phyloP scores from a whole-genome alignment of 352 stramenopile species.

The Nothophytophthora sp. region DNA sequence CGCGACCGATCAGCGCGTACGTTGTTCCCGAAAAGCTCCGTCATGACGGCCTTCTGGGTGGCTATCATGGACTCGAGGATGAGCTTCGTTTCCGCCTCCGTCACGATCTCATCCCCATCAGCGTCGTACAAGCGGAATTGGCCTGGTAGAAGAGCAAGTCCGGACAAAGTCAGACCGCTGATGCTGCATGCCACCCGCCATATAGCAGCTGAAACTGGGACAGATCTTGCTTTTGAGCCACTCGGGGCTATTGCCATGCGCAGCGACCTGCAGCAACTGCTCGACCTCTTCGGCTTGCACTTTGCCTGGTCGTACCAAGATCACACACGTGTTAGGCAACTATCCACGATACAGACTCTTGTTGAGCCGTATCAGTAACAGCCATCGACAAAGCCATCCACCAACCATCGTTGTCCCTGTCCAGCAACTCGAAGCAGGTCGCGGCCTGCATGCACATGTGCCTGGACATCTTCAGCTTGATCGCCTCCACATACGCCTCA shows the following conservation, averaged over 20 bases:
- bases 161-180: neutral
- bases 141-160: slow-evolving; percentile 22
- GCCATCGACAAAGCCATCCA: neutral
- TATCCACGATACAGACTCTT: neutral
- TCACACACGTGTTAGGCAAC: neutral
- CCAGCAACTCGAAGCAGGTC: slow-evolving; percentile 51
- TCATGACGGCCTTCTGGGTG: slow-evolving; percentile 55
- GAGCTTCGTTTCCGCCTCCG: slow-evolving; percentile 52
- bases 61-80: slow-evolving; percentile 64
- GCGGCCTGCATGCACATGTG: slow-evolving; percentile 53
- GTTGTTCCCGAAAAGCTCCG: slow-evolving; percentile 63
- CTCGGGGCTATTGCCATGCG: slow-evolving; percentile 34
- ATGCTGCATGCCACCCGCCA: neutral
- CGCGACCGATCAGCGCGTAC: slow-evolving; percentile 39
- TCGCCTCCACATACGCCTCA: slow-evolving; percentile 47
- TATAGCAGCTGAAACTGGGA: neutral
- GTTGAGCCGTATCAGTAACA: neutral
- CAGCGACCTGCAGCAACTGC: slow-evolving; percentile 38
- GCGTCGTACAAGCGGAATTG: slow-evolving; percentile 66
- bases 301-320: slow-evolving; percentile 22
- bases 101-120: slow-evolving; percentile 54
- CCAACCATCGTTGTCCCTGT: slow-evolving; percentile 68
- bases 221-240: slow-evolving; percentile 45
- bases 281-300: slow-evolving; percentile 43
- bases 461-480: slow-evolving; percentile 62